phyloP scores from a whole-genome alignment of 2,329 filamentous ascomycete genomes.

The Scedosporium aurantiacum region DNA sequence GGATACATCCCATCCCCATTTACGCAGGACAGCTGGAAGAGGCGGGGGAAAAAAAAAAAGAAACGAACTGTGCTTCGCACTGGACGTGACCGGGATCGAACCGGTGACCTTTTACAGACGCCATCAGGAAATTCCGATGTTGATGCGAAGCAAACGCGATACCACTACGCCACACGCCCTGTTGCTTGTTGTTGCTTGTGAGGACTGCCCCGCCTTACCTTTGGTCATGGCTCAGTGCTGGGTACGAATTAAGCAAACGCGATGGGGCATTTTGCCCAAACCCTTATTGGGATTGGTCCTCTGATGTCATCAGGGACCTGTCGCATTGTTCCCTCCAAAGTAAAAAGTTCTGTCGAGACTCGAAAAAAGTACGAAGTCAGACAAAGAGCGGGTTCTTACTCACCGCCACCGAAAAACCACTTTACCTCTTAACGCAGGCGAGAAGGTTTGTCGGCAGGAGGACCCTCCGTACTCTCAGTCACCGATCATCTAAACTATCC shows the following conservation, averaged over 20 bases:
- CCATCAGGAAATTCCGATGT: background rate
- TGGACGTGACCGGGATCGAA: conserved; percentile 2
- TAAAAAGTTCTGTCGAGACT: no score
- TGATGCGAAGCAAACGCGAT: conserved; percentile 1
- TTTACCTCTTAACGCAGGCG: background rate
- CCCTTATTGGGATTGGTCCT: no score
- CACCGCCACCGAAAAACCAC: background rate
- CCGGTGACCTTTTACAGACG: conserved; percentile 2
- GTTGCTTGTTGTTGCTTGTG: background rate
- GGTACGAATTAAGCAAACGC: no score
- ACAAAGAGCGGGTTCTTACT: background rate
- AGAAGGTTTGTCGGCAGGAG: background rate
- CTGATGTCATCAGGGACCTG: no score
- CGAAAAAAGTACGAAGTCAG: no score
- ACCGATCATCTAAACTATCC: background rate
- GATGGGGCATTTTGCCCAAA: no score
- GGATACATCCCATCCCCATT: no score
- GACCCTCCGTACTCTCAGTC: background rate
- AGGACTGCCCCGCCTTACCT: background rate
- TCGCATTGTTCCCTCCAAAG: no score
- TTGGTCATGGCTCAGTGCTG: background rate
- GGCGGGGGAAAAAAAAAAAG: background rate
- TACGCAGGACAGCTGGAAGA: no score
- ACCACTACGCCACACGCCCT: conserved; percentile 1
- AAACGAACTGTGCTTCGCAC: background rate